Base-by-base conservation (phyloP, 306 rosid species). In the Cicer judaicum region DNA sequence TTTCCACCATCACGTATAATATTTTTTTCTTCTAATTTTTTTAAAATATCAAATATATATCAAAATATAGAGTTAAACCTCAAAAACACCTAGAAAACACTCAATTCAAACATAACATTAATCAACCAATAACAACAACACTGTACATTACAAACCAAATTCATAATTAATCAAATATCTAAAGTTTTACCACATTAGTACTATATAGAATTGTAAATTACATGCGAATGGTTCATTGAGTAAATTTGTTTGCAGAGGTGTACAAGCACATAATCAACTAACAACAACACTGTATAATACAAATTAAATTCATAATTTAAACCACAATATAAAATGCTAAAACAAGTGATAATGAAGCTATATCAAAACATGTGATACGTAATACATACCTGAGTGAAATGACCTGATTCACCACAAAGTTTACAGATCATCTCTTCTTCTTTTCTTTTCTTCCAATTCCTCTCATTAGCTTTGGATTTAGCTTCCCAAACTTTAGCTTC, bases 401-500 rank as follows among this genome's bases (percentile, higher is more conserved):
- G 99, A 68, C 99, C 99, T 0, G 96, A 88, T 81, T 89, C 96
- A 68, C 99, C 99, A 44, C 99, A 95, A 4, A 92, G 85, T 86
- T 92, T 95, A 85, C 99, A 95, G 50, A 95, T 90, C 96, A 95
- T 83, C 87, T 95, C 99, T 81, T 95, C 99, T 64, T 95, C 99
- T 80, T 95, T 95, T 65, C 98, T 88, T 81, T 95, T 95, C 89
- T 95, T 95, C 99, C 99, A 95, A 81, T 88, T 95, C 86, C 98
- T 90, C 87, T 95, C 99, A 0, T 97, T 92, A 50, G 99, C 99
- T 85, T 95, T 95, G 1, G 99, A 95, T 88, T 95, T 95, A 43
- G 99, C 99, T 84, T 95, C 97, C 99, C 99, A 95, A 64, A 95
- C 93, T 89, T 95, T 95, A 9, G 99, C 99, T 84, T 95, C 99